Evolutionary conservation across 2,329 filamentous ascomycete species (phyloP).

Genomic region (Chaetothyriales sp.): DNA sequence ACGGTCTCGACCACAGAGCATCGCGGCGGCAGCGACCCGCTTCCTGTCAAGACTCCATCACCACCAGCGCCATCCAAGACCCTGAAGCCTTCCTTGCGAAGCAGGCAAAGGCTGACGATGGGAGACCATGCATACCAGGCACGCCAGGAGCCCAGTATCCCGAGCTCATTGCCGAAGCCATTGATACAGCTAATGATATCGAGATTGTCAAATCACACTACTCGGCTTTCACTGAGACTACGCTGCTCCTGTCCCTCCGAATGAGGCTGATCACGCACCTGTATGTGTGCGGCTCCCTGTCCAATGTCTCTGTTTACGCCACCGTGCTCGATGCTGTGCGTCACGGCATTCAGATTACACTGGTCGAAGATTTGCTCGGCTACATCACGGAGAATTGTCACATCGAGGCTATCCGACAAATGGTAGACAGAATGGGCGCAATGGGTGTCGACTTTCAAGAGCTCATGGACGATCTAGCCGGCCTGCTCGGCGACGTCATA

Average conservation of each 20-base stretch:
- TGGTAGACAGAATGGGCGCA: slow-evolving; percentile 63
- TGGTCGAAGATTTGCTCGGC: slow-evolving; percentile 80
- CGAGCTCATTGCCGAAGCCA: slow-evolving; percentile 35
- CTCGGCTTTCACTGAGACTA: slow-evolving; percentile 68
- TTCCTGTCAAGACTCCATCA: slow-evolving; percentile 4
- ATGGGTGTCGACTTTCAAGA: slow-evolving; percentile 47
- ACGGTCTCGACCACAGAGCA: slow-evolving; percentile 2
- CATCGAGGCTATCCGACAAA: slow-evolving; percentile 52
- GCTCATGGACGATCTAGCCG: slow-evolving; percentile 39
- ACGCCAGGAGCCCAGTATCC: slow-evolving; percentile 37
- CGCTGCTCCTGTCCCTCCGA: slow-evolving; percentile 63
- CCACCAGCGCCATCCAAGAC: background rate
- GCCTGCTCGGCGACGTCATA: slow-evolving; percentile 27
- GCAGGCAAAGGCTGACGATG: background rate
- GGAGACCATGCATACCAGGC: slow-evolving; percentile 23
- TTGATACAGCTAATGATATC: slow-evolving; percentile 39
- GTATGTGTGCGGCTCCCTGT: slow-evolving; percentile 74
- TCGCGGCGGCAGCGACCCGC: background rate
- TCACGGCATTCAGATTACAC: slow-evolving; percentile 73
- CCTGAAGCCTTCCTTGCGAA: slow-evolving; percentile 30
- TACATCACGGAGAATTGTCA: slow-evolving; percentile 60
- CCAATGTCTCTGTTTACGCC: slow-evolving; percentile 79
- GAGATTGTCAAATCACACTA: slow-evolving; percentile 62
- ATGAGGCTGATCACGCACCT: slow-evolving; percentile 78
- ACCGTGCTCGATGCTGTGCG: slow-evolving; percentile 81